Evolutionary conservation across 768 basidiomycete genomes (phyloP).

Genomic region (Podaxis sp.): DNA sequence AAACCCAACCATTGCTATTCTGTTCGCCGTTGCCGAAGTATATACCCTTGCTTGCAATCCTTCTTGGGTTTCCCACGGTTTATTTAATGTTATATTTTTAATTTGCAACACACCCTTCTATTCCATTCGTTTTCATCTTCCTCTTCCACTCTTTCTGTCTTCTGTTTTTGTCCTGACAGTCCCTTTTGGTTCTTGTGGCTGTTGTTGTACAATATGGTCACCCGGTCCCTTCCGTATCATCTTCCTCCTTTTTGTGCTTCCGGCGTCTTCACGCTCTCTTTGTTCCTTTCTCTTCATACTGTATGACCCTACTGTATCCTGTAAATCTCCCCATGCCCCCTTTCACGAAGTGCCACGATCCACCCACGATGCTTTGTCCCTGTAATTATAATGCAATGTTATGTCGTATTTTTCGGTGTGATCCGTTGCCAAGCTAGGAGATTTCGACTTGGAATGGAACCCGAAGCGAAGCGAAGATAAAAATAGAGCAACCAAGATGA

Average conservation of each 20-base stretch:
- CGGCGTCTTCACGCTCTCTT: not conserved
- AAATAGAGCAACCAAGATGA: not conserved
- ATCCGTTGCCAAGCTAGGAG: no score
- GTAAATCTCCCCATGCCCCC: not conserved
- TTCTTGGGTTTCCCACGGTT: not conserved
- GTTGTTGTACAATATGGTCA: not conserved
- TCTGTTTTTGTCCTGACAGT: not conserved
- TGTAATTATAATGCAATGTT: not conserved
- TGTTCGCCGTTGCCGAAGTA: not conserved
- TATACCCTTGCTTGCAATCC: not conserved
- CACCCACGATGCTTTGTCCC: not conserved
- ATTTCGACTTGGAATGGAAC: not conserved
- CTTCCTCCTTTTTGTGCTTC: not conserved
- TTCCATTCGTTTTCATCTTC: not conserved
- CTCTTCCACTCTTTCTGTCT: not conserved
- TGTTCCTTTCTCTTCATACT: not conserved
- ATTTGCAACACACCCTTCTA: not conserved
- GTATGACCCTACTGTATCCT: not conserved
- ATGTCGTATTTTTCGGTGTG: no score
- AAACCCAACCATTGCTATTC: not conserved
- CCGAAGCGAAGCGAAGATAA: no score
- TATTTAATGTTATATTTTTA: constrained; percentile 3
- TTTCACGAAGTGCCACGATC: constrained; percentile 11
- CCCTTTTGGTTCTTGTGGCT: not conserved
- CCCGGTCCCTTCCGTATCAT: not conserved